Evolutionary conservation across 1,284 basidiomycete genomes (phyloP), one percentile per base, ranked within the genome.

Genomic region (Ustilago esculenta): DNA sequence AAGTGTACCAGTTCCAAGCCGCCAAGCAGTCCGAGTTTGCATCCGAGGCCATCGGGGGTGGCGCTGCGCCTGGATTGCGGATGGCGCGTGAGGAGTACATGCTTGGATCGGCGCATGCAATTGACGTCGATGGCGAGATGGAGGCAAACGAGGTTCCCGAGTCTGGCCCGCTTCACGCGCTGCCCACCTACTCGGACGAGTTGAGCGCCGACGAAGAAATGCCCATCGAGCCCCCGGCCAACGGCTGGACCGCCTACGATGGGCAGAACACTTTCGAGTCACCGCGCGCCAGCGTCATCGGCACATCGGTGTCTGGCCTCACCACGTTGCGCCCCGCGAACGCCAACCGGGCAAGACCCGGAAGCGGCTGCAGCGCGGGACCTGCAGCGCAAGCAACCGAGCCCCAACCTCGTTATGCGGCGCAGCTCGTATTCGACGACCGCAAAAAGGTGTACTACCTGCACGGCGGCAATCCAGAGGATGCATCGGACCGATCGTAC

Each of bases 391-490:
- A 57, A 29, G 41, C 45, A 27, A 53, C 48, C 0, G 73, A 76
- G 43, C 76, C 76, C 12, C 61, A 63, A 23, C 76, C 76, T 18
- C 48, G 76, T n/a, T 76, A 72, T 21, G 74, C 76, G n/a, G 52
- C 59, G 1, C 74, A 83, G 72, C 67, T 82, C 45, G 76, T 82
- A 1, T 82, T 77, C 34, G 82, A 83, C 47, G 76, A 76, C 8
- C 64, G 74, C 25, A 46, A 60, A 11, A 60, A 73, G 30, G 72
- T 74, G 32, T 81, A 79, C 52, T 83, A 81, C 58, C 42, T 83
- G 43, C 81, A 82, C 44, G 82, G 82, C 4, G 82, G 82, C 8
- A 81, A 82, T 24, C 81, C 82, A 0, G 61, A 56, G 21, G 73
- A 74, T 12, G 42, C 48, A 0, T 33, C 34, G 7, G 58, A 60